Evolutionary conservation across 179 eudicot species (phyloP).

Genomic region (Vitellaria paradoxa): DNA sequence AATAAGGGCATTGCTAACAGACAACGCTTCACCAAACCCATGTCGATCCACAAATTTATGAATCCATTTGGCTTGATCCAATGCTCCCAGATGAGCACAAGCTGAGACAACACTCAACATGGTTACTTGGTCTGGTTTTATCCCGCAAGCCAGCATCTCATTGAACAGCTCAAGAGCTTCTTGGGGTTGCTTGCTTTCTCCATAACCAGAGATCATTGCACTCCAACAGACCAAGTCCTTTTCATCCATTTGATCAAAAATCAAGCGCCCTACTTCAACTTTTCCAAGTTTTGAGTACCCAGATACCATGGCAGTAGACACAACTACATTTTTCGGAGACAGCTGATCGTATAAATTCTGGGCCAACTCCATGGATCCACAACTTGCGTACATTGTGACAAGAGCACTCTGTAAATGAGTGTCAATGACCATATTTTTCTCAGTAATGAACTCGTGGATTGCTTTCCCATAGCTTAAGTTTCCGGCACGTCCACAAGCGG

Average conservation of each 20-base stretch:
- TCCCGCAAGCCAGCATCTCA: slow-evolving; percentile 37
- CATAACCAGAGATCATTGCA: slow-evolving; percentile 64
- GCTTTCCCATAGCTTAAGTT: slow-evolving; percentile 42
- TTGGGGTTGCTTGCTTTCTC: slow-evolving; percentile 42
- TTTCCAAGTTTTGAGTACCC: slow-evolving; percentile 50
- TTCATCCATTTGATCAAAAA: slow-evolving; percentile 40
- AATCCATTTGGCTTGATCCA: slow-evolving; percentile 39
- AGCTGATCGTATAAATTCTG: slow-evolving; percentile 36
- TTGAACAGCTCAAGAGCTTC: slow-evolving; percentile 50
- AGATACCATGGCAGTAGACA: slow-evolving; percentile 50
- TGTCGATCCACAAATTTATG: slow-evolving; percentile 32
- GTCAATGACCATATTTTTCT: slow-evolving; percentile 31
- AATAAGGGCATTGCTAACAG: slow-evolving; percentile 52
- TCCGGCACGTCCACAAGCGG: slow-evolving; percentile 44
- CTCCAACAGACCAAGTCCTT: slow-evolving; percentile 61
- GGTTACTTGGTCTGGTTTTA: slow-evolving; percentile 53
- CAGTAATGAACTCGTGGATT: slow-evolving; percentile 34
- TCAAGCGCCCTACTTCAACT: slow-evolving; percentile 36
- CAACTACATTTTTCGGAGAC: slow-evolving; percentile 34
- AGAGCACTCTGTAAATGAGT: slow-evolving; percentile 48
- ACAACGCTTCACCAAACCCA: slow-evolving; percentile 44
- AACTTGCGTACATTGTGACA: slow-evolving; percentile 48
- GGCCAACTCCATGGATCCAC: slow-evolving; percentile 51
- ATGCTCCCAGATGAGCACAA: slow-evolving; percentile 51
- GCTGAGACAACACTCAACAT: slow-evolving; percentile 62